phyloP scores from a whole-genome alignment of 2,329 filamentous ascomycete species.

The Xylariaceae sp. region DNA sequence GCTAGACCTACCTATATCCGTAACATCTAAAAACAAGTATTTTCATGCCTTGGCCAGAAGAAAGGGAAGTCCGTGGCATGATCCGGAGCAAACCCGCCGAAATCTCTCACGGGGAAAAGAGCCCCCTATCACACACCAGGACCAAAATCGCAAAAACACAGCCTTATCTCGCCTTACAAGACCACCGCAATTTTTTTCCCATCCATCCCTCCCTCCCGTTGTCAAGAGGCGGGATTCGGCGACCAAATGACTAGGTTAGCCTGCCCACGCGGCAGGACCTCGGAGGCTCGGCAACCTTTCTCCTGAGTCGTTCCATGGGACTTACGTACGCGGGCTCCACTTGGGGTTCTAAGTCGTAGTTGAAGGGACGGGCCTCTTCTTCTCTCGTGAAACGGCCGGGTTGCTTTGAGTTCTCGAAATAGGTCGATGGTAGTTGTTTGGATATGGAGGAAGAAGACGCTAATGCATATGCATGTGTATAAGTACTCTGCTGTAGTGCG shows the following conservation, averaged over 20 bases:
- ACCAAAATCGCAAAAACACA: too few relatives aligned
- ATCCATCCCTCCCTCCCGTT: too few relatives aligned
- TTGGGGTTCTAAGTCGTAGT: not conserved
- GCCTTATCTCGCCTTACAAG: too few relatives aligned
- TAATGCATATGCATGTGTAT: not conserved
- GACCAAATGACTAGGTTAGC: slow-evolving; percentile 3
- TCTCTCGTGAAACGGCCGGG: not conserved
- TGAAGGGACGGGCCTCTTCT: not conserved
- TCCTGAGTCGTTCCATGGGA: not conserved
- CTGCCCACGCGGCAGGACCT: not conserved
- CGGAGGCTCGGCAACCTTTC: not conserved
- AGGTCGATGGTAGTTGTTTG: too few relatives aligned
- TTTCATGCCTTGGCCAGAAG: too few relatives aligned
- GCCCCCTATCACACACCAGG: too few relatives aligned
- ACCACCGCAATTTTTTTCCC: too few relatives aligned
- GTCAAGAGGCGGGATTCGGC: slow-evolving; percentile 1
- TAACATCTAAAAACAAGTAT: too few relatives aligned
- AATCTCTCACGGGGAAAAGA: too few relatives aligned
- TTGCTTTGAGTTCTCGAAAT: not conserved
- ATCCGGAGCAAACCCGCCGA: too few relatives aligned
- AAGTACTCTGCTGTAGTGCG: not conserved
- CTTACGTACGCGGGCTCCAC: not conserved
- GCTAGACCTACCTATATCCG: too few relatives aligned
- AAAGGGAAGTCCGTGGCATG: too few relatives aligned
- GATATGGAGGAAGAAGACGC: not conserved